Base-by-base conservation (phyloP, 129 eudicot genomes). In the Calendula officinalis region DNA sequence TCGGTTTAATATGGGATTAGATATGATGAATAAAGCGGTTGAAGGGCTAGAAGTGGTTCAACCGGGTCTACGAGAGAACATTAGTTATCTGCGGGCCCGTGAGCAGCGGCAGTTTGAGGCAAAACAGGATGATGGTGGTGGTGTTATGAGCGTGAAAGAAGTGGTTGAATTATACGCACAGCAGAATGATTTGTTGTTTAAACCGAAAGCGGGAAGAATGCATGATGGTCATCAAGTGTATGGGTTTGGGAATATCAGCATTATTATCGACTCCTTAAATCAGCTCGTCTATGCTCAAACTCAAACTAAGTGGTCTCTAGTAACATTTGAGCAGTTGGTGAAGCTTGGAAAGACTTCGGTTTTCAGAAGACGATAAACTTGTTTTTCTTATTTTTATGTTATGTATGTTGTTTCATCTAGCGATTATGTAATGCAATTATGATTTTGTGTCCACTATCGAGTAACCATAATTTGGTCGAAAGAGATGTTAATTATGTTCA, bases 61-160 rank as follows among this genome's bases (percentile, higher is more conserved):
- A 60, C 95, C 94, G 34, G 95, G 86, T 14, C 15, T 86, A 69
- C 74, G 78, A 56, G 73, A 68, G 33, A 68, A 68, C 64, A 68
- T 68, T 15, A 55, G 73, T 55, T 68, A 55, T 56, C 44, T 68
- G 35, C 60, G 49, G 45, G 78, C 71, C 0, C 68, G 70, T 16
- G 95, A 90, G 42, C 91, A 83, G 15, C 73, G 95, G 67, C 80
- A 82, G 77, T 80, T 84, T 68, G 94, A 85, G 66, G 95, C 88
- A 4, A 67, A 73, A 38, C 63, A 67, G 46, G 64, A 34, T 15
- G 54, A 78, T 34, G 56, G 66, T 54, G 89, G 81, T 41, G 66
- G 17, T 22, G 89, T 79, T 48, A 70, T 86, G 91, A 91, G 83
- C 77, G 77, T 84, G 86, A 91, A 82, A 72, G 94, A 87, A 68